Evolutionary conservation across 176 grass and related monocot species (phyloP).

Genomic region (Paspalum notatum): DNA sequence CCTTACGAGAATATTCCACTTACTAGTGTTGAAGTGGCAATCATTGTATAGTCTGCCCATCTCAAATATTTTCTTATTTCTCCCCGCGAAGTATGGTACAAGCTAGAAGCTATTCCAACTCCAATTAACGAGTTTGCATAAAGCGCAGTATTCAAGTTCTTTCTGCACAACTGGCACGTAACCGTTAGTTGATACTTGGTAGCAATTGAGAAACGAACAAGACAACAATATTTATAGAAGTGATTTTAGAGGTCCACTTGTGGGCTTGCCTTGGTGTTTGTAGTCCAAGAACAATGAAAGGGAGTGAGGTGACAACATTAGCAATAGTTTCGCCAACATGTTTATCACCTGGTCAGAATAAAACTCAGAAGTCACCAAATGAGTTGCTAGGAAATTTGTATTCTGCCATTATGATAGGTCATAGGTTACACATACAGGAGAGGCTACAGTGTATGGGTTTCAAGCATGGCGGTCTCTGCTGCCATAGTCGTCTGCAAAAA

Average conservation of each 20-base stretch:
- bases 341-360: slow-evolving; percentile 71
- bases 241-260: slow-evolving; percentile 4
- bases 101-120: slow-evolving; percentile 92
- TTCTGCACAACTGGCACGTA: slow-evolving; percentile 72
- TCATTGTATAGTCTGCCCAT: slow-evolving; percentile 98
- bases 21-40: slow-evolving; percentile 84
- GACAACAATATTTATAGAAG: slow-evolving; percentile 1
- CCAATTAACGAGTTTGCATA: slow-evolving; percentile 95
- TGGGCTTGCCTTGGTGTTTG: slow-evolving; percentile 74
- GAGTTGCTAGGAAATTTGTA: neutral
- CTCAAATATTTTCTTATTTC: slow-evolving; percentile 79
- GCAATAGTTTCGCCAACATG: slow-evolving; percentile 80
- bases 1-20: slow-evolving; percentile 36
- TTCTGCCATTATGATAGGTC: neutral
- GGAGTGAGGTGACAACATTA: slow-evolving; percentile 90
- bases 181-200: slow-evolving; percentile 56
- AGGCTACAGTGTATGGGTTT: slow-evolving; percentile 83
- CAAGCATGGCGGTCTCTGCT: slow-evolving; percentile 78
- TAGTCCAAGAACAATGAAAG: slow-evolving; percentile 86
- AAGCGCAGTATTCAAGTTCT: slow-evolving; percentile 72
- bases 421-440: slow-evolving; percentile 57
- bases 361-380: slow-evolving; percentile 19
- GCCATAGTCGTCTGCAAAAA: slow-evolving; percentile 67
- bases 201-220: slow-evolving; percentile 15
- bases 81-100: slow-evolving; percentile 89